phyloP scores from a whole-genome alignment of 441 rosid genomes.

The Adansonia rubrostipa region DNA sequence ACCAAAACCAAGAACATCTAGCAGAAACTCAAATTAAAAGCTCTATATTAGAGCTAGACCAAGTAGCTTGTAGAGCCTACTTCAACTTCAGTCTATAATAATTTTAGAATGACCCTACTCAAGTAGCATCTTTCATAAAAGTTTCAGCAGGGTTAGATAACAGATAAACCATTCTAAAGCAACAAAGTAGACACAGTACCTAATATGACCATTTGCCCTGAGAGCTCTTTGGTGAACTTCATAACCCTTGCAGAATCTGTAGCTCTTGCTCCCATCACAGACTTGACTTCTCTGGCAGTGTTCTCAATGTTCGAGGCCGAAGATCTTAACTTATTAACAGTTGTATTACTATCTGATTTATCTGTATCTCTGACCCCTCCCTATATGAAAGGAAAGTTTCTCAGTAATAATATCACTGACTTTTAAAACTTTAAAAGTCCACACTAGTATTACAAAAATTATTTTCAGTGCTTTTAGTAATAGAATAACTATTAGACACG shows the following conservation, averaged over 20 bases:
- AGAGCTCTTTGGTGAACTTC: conserved; percentile 83
- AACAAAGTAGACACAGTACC: conserved; percentile 51
- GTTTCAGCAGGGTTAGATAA: neutral
- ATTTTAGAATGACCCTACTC: neutral
- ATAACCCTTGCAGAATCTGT: conserved; percentile 84
- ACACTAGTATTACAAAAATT: neutral
- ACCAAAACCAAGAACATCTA: neutral
- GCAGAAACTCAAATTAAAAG: conserved; percentile 2
- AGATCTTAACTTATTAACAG: conserved; percentile 52
- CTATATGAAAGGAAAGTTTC: conserved; percentile 42
- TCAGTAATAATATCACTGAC: neutral
- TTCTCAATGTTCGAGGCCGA: conserved; percentile 54
- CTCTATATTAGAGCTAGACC: neutral
- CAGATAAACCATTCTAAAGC: neutral
- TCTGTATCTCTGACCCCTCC: conserved; percentile 49
- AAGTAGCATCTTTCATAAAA: neutral
- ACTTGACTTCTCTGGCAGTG: conserved; percentile 54
- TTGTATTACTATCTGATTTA: conserved; percentile 46
- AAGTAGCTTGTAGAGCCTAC: conserved; percentile 1
- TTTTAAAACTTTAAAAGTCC: neutral
- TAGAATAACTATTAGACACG: neutral
- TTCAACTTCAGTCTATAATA: neutral
- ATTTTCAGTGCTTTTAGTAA: neutral
- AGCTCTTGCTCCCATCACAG: conserved; percentile 73
- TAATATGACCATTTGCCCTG: conserved; percentile 72